phyloP scores from a whole-genome alignment of 805 yeast genomes.

The Kodamaea restingae region DNA sequence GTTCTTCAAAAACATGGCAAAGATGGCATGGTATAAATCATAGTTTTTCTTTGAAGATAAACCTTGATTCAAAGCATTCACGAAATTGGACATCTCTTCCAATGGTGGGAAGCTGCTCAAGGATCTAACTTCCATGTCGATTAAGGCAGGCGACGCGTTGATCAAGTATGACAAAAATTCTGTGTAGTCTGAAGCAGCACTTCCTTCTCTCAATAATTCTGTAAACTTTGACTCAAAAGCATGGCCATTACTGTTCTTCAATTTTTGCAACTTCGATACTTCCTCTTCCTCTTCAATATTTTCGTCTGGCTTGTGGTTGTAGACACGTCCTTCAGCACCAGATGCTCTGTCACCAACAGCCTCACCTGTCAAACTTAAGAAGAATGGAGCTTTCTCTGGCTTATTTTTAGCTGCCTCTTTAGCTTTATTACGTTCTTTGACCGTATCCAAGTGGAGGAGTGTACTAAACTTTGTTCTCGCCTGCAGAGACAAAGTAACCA shows the following conservation, averaged over 20 bases:
- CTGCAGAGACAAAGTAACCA: slow-evolving; percentile 71
- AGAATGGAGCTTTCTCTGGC: slow-evolving; percentile 77
- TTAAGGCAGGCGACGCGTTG: slow-evolving; percentile 64
- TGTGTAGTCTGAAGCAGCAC: slow-evolving; percentile 35
- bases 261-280: slow-evolving; percentile 26
- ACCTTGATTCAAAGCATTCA: slow-evolving; percentile 64
- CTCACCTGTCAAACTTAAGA: slow-evolving; percentile 63
- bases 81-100: slow-evolving; percentile 59
- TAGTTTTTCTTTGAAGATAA: slow-evolving; percentile 52
- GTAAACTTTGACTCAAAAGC: slow-evolving; percentile 76
- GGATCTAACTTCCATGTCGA: slow-evolving; percentile 86
- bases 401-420: slow-evolving; percentile 74
- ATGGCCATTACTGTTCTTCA: slow-evolving; percentile 30
- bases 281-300: slow-evolving; percentile 12
- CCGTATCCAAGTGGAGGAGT: slow-evolving; percentile 73
- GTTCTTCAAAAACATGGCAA: slow-evolving; percentile 64
- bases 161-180: slow-evolving; percentile 55
- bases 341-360: slow-evolving; percentile 68
- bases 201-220: slow-evolving; percentile 52
- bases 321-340: slow-evolving; percentile 37
- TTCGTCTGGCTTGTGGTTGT: slow-evolving; percentile 5
- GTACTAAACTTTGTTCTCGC: slow-evolving; percentile 80
- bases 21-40: slow-evolving; percentile 80
- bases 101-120: slow-evolving; percentile 63
- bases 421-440: slow-evolving; percentile 85